Evolutionary conservation across 2,329 filamentous ascomycete genomes (phyloP), one percentile per base, ranked within the genome.

Genomic region (Colletotrichum musae): DNA sequence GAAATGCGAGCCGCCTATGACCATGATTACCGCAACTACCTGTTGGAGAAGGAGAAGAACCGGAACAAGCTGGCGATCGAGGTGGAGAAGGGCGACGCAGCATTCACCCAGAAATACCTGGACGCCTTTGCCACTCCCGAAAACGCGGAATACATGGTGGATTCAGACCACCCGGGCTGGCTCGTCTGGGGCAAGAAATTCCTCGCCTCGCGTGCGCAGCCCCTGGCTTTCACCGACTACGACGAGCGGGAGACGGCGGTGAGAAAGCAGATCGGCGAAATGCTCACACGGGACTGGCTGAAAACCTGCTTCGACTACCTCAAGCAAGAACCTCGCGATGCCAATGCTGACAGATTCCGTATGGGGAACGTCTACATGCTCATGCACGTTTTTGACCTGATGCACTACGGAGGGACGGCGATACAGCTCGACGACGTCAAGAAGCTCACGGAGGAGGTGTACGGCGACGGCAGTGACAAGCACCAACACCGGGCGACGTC

Each of bases 401-500:
- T 98, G 84, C 90, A 97, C 74, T 91, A 93, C 75, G 94, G 91
- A 1, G 83, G 93, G 60, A 94, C 96, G 0, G 84, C 86, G 15
- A 92, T 92, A 26, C 97, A 90, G 0, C 93, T 98, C 74, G 91
- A 95, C 6, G 96, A 99, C 64, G 91, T 99, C 78, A 92, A 95
- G 77, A 91, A 95, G 74, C 86, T 98, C 70, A 89, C 93, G 5
- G 84, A 88, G 68, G 88, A 89, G 2, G 90, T 97, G 0, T 98
- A 94, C 76, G 95, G 92, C 15, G 95, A 99, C 79, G 96, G 97
- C 10, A 96, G 91, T 75, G 96, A 99, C 78, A 98, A 98, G 81
- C 96, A 99, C 79, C 95, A 99, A 78, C 96, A 99, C 79, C 93
- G 96, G 60, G 96, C 96, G 16, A 97, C 96, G 2, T 90, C 96